Percentiles rank a stretch among this genome's conserved stretches.
These are phyloP conservation scores for Arthrobotrys pseudoclavata DNA, from an alignment of 2,329 filamentous ascomycete species.

Conservation along the genomic window DNA sequence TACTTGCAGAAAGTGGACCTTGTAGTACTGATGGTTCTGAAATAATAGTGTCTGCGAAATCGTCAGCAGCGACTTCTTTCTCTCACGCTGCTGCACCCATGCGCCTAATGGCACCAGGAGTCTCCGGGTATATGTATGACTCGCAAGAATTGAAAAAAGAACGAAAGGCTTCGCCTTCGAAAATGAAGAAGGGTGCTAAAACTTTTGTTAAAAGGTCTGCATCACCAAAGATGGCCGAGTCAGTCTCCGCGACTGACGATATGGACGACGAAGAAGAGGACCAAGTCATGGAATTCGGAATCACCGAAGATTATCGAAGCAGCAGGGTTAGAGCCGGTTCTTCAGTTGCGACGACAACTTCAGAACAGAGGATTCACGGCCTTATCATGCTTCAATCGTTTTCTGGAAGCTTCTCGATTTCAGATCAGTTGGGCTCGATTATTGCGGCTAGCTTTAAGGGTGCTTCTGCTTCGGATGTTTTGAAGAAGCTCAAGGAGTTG, in stretches of 20 bases:
- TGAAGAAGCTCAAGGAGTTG: slow-evolving; percentile 43
- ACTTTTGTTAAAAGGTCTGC: neutral
- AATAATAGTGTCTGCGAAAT: neutral
- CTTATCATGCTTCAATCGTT: slow-evolving; percentile 58
- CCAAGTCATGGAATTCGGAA: neutral
- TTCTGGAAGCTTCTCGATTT: slow-evolving; percentile 33
- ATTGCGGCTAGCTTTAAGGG: slow-evolving; percentile 44
- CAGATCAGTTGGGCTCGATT: slow-evolving; percentile 13
- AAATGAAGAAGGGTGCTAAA: slow-evolving; percentile 8
- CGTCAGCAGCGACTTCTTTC: neutral
- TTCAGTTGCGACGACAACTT: slow-evolving; percentile 2
- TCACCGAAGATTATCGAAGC: slow-evolving; percentile 1
- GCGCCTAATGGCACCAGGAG: neutral
- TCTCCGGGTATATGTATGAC: neutral
- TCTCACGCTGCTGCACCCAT: neutral
- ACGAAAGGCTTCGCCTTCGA: neutral
- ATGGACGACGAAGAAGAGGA: slow-evolving; percentile 6
- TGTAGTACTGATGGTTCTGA: neutral
- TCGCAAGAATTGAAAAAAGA: neutral
- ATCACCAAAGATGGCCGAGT: neutral
- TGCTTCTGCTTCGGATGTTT: slow-evolving; percentile 16
- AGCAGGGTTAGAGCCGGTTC: neutral
- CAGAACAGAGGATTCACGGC: slow-evolving; percentile 49
- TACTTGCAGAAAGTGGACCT: neutral
- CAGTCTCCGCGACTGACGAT: too few relatives aligned